Conservation (phyloP, 176 grass and related monocot species). For the Secale cereale region DNA sequence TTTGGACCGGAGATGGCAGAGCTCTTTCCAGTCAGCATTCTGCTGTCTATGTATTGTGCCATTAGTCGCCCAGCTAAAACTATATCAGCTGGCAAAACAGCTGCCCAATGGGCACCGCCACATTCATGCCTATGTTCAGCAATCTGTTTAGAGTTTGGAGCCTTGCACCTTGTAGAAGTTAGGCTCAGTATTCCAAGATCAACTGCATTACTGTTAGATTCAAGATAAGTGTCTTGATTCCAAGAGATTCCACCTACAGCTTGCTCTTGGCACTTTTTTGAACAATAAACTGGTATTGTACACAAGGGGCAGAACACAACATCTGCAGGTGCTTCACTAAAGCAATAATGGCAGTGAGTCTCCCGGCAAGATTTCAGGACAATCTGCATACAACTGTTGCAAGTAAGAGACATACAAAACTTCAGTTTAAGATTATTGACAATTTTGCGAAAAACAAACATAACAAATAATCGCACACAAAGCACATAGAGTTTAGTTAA, state of each 20-base stretch:
- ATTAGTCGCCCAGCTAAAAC: constrained; percentile 87
- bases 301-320: constrained; percentile 65
- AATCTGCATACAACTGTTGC: constrained; percentile 66
- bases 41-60: constrained; percentile 50
- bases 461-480: constrained; percentile 1
- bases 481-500: constrained; percentile 12
- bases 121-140: constrained; percentile 92
- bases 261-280: constrained; percentile 59
- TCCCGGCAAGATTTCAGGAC: constrained; percentile 67
- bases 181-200: constrained; percentile 43
- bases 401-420: constrained; percentile 43
- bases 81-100: constrained; percentile 87
- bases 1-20: constrained; percentile 36
- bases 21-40: constrained; percentile 35
- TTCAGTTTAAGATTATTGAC: constrained; percentile 17
- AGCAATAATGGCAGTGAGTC: constrained; percentile 86
- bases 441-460: neutral
- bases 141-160: constrained; percentile 37
- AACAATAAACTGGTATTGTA: constrained; percentile 91
- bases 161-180: constrained; percentile 29
- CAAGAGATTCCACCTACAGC: constrained; percentile 37
- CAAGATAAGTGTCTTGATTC: constrained; percentile 21
- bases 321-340: constrained; percentile 67
- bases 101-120: constrained; percentile 81
- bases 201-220: constrained; percentile 15